Percentiles rank a stretch among this genome's conserved stretches.
Evolutionary conservation across 2,329 filamentous ascomycete species (phyloP).

Genomic region (Escovopsis weberi): DNA sequence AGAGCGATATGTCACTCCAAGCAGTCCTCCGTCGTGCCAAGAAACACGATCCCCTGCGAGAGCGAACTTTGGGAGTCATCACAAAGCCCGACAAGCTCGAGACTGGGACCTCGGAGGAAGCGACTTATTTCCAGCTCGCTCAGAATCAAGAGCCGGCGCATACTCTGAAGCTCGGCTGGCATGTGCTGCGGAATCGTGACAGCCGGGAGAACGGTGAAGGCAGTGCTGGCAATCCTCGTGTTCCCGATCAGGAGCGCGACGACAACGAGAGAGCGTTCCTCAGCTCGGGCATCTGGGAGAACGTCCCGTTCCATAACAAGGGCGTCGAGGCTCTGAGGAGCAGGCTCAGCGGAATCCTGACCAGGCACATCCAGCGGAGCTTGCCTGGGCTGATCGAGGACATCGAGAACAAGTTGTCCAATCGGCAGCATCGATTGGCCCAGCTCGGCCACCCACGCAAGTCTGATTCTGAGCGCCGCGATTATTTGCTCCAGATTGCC

Average conservation of each 20-base stretch:
- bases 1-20: slow-evolving; percentile 30
- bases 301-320: slow-evolving; percentile 14
- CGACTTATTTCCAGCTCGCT: slow-evolving; percentile 25
- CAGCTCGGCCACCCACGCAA: slow-evolving; percentile 8
- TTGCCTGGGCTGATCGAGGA: slow-evolving; percentile 13
- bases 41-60: slow-evolving; percentile 11
- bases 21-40: slow-evolving; percentile 36
- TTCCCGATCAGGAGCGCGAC: slow-evolving; percentile 12
- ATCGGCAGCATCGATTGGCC: slow-evolving; percentile 8
- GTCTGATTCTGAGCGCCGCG: slow-evolving; percentile 12
- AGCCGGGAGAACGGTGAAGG: slow-evolving; percentile 11
- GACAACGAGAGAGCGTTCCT: slow-evolving; percentile 19
- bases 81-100: slow-evolving; percentile 35
- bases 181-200: slow-evolving; percentile 38
- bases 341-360: slow-evolving; percentile 20
- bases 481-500: slow-evolving; percentile 22
- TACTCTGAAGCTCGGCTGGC: slow-evolving; percentile 32
- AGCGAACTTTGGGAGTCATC: slow-evolving; percentile 38
- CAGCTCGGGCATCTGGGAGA: slow-evolving; percentile 13
- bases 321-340: slow-evolving; percentile 19
- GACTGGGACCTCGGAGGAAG: slow-evolving; percentile 11
- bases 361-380: slow-evolving; percentile 15
- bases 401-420: slow-evolving; percentile 8
- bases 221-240: neutral
- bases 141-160: slow-evolving; percentile 24